These are phyloP conservation scores for Maudiozyma saulgeensis DNA, from an alignment of 805 yeast species.

Conservation along the genomic window DNA sequence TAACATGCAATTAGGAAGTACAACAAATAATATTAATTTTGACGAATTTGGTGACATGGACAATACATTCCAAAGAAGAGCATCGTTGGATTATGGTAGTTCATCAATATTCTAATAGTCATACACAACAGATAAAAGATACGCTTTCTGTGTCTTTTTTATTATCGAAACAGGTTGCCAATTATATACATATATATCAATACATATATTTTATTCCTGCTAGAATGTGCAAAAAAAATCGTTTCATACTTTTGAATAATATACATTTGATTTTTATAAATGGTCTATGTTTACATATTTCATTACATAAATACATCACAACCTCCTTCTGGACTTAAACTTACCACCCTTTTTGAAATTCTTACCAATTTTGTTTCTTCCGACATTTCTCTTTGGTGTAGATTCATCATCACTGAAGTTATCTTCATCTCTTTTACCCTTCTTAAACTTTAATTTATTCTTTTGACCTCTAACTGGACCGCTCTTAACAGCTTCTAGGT, in stretches of 20 bases:
- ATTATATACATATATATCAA: too few species aligned
- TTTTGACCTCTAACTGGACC: constrained; percentile 93
- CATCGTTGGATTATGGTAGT: constrained; percentile 21
- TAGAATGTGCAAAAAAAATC: background rate
- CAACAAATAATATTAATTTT: constrained; percentile 14
- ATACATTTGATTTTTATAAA: background rate
- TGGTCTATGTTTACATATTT: background rate
- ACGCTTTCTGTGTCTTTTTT: background rate
- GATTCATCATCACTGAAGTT: constrained; percentile 44
- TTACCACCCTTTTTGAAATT: constrained; percentile 13
- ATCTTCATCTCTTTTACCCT: constrained; percentile 44
- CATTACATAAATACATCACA: constrained; percentile 5
- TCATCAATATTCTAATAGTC: constrained; percentile 1
- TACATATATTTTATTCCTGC: too few species aligned
- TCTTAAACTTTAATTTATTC: constrained; percentile 81
- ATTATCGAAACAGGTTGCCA: too few species aligned
- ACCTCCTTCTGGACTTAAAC: constrained; percentile 24
- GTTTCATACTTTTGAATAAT: background rate
- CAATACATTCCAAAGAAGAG: constrained; percentile 27
- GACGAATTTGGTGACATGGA: constrained; percentile 27
- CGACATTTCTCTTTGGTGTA: constrained; percentile 16
- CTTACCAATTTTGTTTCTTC: constrained; percentile 22
- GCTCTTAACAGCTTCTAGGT: constrained; percentile 83
- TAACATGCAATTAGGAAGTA: constrained; percentile 2
- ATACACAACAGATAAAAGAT: background rate